Percentiles rank a stretch among this genome's conserved stretches.
These are phyloP conservation scores for Lagenaria siceraria DNA, from an alignment of 306 rosid species.

Conservation along the genomic window DNA sequence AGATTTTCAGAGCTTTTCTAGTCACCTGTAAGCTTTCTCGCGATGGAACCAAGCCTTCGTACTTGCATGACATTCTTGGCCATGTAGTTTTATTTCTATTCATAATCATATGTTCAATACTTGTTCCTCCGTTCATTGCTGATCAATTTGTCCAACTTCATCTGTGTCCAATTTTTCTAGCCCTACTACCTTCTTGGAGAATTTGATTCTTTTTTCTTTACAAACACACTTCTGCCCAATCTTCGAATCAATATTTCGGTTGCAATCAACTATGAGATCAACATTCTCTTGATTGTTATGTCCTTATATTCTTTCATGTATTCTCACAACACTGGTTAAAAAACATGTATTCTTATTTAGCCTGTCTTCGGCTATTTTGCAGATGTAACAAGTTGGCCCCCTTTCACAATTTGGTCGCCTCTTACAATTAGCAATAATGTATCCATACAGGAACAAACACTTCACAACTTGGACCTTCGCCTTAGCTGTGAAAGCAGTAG, in stretches of 20 bases:
- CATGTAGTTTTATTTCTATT: background rate
- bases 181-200: background rate
- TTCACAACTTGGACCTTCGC: constrained; percentile 2
- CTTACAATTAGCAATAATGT: background rate
- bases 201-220: background rate
- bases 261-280: background rate
- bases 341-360: background rate
- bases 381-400: constrained; percentile 7
- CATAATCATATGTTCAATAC: background rate
- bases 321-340: no score
- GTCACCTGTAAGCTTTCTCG: background rate
- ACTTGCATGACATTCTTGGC: background rate
- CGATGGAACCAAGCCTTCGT: background rate
- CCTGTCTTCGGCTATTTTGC: background rate
- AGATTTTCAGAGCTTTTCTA: background rate
- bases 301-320: no score
- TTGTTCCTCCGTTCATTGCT: background rate
- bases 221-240: no score
- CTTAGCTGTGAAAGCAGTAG: background rate
- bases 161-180: background rate
- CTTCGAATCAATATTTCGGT: background rate
- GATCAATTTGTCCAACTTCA: background rate
- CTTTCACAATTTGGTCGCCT: background rate
- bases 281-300: background rate
- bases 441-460: background rate